phyloP scores from a whole-genome alignment of 2,329 filamentous ascomycete species.

The Alternaria sp. region DNA sequence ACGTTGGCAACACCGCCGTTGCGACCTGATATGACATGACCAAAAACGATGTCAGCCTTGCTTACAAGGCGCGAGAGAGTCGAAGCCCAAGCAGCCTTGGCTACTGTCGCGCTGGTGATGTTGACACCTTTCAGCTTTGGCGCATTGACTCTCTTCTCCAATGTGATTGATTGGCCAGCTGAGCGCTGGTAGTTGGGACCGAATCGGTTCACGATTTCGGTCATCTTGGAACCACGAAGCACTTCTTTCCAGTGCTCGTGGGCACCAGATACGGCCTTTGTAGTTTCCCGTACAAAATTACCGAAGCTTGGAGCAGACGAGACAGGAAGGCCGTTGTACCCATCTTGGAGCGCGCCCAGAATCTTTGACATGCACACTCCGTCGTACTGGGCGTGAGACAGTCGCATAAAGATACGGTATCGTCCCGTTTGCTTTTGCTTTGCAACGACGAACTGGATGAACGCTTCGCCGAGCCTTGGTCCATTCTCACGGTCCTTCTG shows the following conservation, averaged over 20 bases:
- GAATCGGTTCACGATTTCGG: constrained; percentile 44
- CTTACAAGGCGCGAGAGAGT: constrained; percentile 51
- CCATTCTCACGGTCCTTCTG: constrained; percentile 42
- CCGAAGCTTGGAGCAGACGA: constrained; percentile 44
- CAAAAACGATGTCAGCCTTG: constrained; percentile 54
- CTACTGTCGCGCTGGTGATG: constrained; percentile 54
- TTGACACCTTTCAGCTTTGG: constrained; percentile 36
- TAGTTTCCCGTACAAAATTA: constrained; percentile 42
- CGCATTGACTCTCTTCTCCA: constrained; percentile 36
- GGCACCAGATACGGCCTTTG: constrained; percentile 39
- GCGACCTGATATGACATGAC: constrained; percentile 54
- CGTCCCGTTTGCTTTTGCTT: constrained; percentile 42
- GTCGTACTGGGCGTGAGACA: constrained; percentile 50
- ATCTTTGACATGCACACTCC: constrained; percentile 45
- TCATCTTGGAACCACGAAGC: constrained; percentile 46
- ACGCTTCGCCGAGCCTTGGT: constrained; percentile 41
- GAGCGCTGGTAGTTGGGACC: constrained; percentile 46
- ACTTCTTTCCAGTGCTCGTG: constrained; percentile 46
- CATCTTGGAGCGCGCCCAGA: constrained; percentile 38
- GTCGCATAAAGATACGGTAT: constrained; percentile 45
- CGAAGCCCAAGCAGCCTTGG: constrained; percentile 59
- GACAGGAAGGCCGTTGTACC: constrained; percentile 45
- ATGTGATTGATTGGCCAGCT: constrained; percentile 39
- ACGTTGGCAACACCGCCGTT: constrained; percentile 49
- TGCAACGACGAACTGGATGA: constrained; percentile 44